Conservation (phyloP, 768 basidiomycete genomes). For the Calocybe gangraenosa region DNA sequence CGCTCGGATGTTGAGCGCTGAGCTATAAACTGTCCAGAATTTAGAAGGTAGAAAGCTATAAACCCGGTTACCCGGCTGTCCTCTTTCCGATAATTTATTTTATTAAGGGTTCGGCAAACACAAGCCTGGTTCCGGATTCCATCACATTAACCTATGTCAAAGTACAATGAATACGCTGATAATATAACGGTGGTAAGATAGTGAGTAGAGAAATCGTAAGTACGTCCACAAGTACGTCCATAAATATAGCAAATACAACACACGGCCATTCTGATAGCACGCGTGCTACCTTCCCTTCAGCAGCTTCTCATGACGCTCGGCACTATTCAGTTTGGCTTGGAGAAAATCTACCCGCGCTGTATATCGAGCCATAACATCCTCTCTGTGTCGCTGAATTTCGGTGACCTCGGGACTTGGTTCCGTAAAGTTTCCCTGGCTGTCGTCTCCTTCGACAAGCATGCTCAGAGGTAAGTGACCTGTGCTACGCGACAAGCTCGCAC, state of each 20-base stretch:
- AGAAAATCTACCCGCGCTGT: constrained; percentile 71
- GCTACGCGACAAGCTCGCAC: constrained; percentile 33
- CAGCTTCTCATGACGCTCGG: constrained; percentile 58
- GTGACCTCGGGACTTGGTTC: constrained; percentile 41
- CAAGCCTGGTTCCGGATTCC: too few relatives aligned
- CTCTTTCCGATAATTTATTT: too few relatives aligned
- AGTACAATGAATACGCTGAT: too few relatives aligned
- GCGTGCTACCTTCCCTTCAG: constrained; percentile 25
- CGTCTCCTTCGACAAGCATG: constrained; percentile 17
- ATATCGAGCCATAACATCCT: constrained; percentile 66
- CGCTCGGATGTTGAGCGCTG: too few relatives aligned
- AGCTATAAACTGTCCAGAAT: too few relatives aligned
- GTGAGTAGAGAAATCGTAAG: neutral
- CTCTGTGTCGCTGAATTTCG: constrained; percentile 61
- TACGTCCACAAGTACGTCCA: too few relatives aligned
- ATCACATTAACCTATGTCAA: too few relatives aligned
- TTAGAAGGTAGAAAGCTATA: too few relatives aligned
- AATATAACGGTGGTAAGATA: neutral
- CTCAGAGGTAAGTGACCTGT: constrained; percentile 38
- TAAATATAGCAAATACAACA: too few relatives aligned
- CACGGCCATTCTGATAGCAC: neutral
- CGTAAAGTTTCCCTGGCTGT: constrained; percentile 18
- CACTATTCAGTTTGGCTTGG: constrained; percentile 69
- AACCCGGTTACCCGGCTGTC: too few relatives aligned
- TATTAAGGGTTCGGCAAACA: too few relatives aligned